Evolutionary conservation across 495 filamentous ascomycete species (phyloP).

Genomic region (Zalerion maritima): DNA sequence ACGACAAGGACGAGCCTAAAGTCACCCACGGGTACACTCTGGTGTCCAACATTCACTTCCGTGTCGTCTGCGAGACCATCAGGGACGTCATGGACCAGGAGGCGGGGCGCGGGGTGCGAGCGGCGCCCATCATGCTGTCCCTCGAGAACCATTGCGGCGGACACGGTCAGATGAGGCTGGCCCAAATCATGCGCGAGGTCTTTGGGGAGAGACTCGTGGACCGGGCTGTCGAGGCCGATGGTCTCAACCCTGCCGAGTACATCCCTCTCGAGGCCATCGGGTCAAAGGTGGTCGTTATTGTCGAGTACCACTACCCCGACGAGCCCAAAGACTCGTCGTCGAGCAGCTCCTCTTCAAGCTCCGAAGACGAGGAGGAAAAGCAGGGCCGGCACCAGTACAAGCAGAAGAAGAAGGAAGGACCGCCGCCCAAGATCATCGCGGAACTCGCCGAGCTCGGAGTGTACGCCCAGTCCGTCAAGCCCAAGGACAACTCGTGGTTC

Average conservation of each 20-base stretch:
- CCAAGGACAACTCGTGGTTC: conserved; percentile 37
- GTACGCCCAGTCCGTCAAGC: conserved; percentile 43
- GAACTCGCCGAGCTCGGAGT: conserved; percentile 39
- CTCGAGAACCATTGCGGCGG: conserved; percentile 38
- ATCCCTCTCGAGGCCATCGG: conserved; percentile 32
- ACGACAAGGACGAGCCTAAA: conserved; percentile 34
- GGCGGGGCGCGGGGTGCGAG: conserved; percentile 18
- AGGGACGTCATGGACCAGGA: conserved; percentile 33
- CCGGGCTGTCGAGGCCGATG: conserved; percentile 26
- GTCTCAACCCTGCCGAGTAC: conserved; percentile 21
- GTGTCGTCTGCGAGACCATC: conserved; percentile 35
- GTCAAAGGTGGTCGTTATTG: conserved; percentile 37
- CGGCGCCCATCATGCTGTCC: conserved; percentile 36
- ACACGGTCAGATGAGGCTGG: conserved; percentile 31
- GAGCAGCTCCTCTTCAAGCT: conserved; percentile 6
- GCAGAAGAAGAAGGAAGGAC: conserved; percentile 22
- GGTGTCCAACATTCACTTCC: conserved; percentile 38
- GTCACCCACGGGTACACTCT: conserved; percentile 43
- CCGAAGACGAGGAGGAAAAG: conserved; percentile 27
- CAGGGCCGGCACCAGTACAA: conserved; percentile 24
- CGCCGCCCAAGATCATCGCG: conserved; percentile 28
- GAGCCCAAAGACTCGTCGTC: conserved; percentile 17
- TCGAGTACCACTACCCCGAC: conserved; percentile 39
- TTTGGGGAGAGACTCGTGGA: conserved; percentile 34
- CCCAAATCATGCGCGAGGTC: conserved; percentile 39